Percentiles rank a stretch among this genome's conserved stretches.
These are phyloP conservation scores for Microbotryum silenes-acaulis DNA, from an alignment of 1,284 basidiomycete genomes.

Conservation along the genomic window DNA sequence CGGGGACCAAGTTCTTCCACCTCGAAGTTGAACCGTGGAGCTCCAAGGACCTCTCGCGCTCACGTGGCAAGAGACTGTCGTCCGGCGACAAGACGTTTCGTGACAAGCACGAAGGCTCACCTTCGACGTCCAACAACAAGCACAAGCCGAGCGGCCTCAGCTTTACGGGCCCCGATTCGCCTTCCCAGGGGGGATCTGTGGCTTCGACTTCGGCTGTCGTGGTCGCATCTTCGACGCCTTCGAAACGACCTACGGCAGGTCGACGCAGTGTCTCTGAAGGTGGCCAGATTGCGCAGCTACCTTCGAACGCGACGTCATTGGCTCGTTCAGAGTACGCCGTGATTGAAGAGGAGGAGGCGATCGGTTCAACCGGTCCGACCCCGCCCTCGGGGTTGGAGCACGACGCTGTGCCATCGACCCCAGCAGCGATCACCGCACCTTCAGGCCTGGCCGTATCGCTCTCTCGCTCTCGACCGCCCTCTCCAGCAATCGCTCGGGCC, in stretches of 20 bases:
- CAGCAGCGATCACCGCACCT: background rate
- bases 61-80: conserved; percentile 16
- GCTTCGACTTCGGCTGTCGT: conserved; percentile 16
- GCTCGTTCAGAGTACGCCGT: conserved; percentile 15
- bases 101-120: too few relatives aligned
- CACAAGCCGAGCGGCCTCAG: too few relatives aligned
- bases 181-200: too few relatives aligned
- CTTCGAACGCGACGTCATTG: conserved; percentile 3
- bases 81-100: conserved; percentile 3
- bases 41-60: conserved; percentile 23
- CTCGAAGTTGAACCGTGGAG: conserved; percentile 32
- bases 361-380: background rate
- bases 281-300: background rate
- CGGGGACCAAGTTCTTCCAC: conserved; percentile 28
- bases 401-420: background rate
- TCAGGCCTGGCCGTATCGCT: conserved; percentile 14
- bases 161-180: too few relatives aligned
- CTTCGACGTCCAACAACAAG: too few relatives aligned
- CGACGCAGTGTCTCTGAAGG: conserved; percentile 18
- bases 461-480: conserved; percentile 8
- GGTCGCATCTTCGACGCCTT: conserved; percentile 12
- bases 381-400: conserved; percentile 3
- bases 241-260: background rate
- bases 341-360: conserved; percentile 17
- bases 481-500: background rate